Evolutionary conservation across 1,284 basidiomycete species (phyloP).

Genomic region (Austroboletus sp.): DNA sequence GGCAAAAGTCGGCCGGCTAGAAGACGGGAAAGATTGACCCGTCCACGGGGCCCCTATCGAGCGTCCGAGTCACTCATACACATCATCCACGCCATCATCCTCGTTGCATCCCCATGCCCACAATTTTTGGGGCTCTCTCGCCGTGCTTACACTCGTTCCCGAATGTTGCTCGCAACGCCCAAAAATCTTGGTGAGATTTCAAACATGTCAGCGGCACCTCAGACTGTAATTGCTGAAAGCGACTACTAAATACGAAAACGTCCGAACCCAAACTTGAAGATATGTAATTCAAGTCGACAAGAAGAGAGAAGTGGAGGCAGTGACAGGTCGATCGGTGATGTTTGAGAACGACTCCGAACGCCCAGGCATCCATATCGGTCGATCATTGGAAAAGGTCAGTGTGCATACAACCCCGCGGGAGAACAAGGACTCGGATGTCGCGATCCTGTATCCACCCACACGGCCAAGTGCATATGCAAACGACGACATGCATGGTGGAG

Average conservation of each 20-base stretch:
- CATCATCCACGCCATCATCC: not conserved
- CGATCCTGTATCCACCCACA: slow-evolving; percentile 5
- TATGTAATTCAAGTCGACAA: slow-evolving; percentile 8
- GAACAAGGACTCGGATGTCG: not conserved
- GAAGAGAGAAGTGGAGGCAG: not conserved
- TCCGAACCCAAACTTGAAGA: slow-evolving; percentile 5
- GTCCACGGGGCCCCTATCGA: too few relatives aligned
- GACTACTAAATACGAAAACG: not conserved
- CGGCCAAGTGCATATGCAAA: not conserved
- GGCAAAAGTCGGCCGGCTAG: too few relatives aligned
- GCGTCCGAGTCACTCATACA: too few relatives aligned
- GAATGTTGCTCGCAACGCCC: not conserved
- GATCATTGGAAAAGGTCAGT: slow-evolving; percentile 6
- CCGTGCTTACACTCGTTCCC: not conserved
- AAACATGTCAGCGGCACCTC: not conserved
- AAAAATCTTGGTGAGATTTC: too few relatives aligned
- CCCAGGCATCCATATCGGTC: slow-evolving; percentile 15
- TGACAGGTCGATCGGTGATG: slow-evolving; percentile 1
- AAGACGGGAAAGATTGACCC: too few relatives aligned
- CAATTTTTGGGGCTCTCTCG: too few relatives aligned
- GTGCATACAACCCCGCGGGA: not conserved
- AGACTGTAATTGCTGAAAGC: not conserved
- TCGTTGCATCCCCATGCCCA: not conserved
- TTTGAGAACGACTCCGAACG: not conserved
- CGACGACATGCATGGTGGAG: not conserved